Evolutionary conservation across 192 early-diverging fungal genomes (phyloP), one percentile per base, ranked within the genome.

Genomic region (Rhizophagus clarus): DNA sequence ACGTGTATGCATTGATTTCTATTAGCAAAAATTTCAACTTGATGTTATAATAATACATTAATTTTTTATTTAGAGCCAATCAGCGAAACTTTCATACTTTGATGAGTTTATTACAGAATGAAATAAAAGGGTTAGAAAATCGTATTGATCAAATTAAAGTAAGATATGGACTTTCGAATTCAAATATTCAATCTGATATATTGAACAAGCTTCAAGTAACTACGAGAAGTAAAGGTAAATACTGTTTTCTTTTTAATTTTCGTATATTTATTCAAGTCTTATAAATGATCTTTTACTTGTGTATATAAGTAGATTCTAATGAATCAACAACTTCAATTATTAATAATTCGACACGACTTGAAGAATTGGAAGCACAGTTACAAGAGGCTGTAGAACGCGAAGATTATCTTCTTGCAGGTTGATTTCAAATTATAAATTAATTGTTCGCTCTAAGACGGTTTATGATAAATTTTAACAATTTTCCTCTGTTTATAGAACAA

Each of bases 111-210:
- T 40, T 76, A 40, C 56, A 63, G 22, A 61, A 76, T 42, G 74
- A 76, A 63, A 76, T 76, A 37, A 40, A 76, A 62, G 61, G 61
- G 42, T 26, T 76, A 22, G 74, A 76, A 63, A 61, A 24, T 76
- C 61, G 74, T 15, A 76, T 76, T 22, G 22, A 76, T 9, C 56
- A 76, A 20, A 28, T 76, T 34, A 28, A 49, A 37, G n/a, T 63
- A 28, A 76, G 34, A 37, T 63, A 37, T 76, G 61, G 61, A 6
- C 28, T 74, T 61, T 60, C 2, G 15, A 56, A 56, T 56, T 56
- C 51, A 56, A 56, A 56, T 1, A 22, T 56, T 22, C 51, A 56
- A 56, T 22, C 51, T 56, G 6, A 22, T 56, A 15, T 7, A 56
- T 56, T 56, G 20, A 22, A 22, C 15, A 56, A 56, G 4, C 17